These are phyloP conservation scores for Taphrina flavorubra DNA, from an alignment of 1,139 yeast genomes.

Conservation along the genomic window DNA sequence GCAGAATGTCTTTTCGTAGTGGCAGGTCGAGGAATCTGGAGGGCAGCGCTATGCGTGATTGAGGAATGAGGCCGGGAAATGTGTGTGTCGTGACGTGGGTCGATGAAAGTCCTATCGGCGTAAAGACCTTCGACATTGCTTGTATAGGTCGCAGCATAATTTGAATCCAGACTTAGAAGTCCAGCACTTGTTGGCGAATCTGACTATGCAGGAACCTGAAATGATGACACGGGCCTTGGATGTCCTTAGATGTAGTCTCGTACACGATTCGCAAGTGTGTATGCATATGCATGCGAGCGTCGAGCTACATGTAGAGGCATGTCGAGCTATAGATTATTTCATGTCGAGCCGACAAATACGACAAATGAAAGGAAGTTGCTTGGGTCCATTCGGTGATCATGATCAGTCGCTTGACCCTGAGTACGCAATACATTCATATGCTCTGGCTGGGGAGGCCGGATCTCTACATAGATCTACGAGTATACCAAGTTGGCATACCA, in stretches of 20 bases:
- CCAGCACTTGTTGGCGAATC: too few species aligned
- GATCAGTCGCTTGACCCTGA: neutral
- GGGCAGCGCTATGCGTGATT: conserved; percentile 22
- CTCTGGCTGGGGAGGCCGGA: too few species aligned
- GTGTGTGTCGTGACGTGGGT: conserved; percentile 31
- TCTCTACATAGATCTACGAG: too few species aligned
- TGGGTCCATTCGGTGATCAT: neutral
- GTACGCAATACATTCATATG: too few species aligned
- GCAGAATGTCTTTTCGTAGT: conserved; percentile 83
- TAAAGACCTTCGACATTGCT: neutral
- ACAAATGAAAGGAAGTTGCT: neutral
- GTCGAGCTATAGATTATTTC: conserved; percentile 2
- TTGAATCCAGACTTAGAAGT: too few species aligned
- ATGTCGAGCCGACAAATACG: neutral
- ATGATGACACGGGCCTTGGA: too few species aligned
- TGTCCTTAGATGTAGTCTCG: too few species aligned
- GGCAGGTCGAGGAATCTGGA: conserved; percentile 66
- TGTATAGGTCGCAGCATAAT: conserved; percentile 7
- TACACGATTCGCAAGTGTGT: neutral
- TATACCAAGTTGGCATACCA: too few species aligned
- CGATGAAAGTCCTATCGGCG: conserved; percentile 5
- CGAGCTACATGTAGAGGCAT: too few species aligned
- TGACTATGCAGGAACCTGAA: too few species aligned
- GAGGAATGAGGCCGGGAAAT: conserved; percentile 28
- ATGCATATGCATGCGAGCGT: neutral